Evolutionary conservation across 768 basidiomycete species (phyloP), one percentile per base, ranked within the genome.

Genomic region (Boletus tomentosulus): DNA sequence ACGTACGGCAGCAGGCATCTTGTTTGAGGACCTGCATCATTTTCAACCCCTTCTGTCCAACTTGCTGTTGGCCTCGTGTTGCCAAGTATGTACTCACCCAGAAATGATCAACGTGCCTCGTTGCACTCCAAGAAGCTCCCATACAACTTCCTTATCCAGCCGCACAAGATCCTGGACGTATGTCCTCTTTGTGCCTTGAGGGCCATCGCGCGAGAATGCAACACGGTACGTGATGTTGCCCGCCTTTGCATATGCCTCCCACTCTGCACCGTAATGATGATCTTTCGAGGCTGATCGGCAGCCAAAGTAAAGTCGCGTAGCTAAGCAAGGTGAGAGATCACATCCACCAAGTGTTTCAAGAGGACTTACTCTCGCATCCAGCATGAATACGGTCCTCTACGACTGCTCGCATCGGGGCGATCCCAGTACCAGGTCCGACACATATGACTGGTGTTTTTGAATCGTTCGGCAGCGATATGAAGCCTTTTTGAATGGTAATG

Each of bases 371-470:
- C 37, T 71, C 63, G 1, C 82, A 77, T 3, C 83, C 85, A 13
- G 66, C 67, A 13, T 78, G 65, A 12, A 87, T 68, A 1, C 96
- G 82, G 58, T 92, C 84, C 66, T 97, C 84, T 31, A 95, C 80
- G 38, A 97, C 77, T 0, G 94, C 83, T 47, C 93, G 76, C 83
- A 97, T 89, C 0, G 97, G 95, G 1, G 95, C 95, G 6, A 98
- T 74, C 12, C 97, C 97, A 0, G 96, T 98, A 0, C 96, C 97
- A 13, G 97, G 97, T 0, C 95, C 95, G 28, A 99, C 75, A 60
- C 92, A 91, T 37, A 98, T 85, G 4, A 96, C 74, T 0, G 95
- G 95, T 24, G 71, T 61, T n/a, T 51, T 50, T n/a, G 72, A 65
- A 51, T 75, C 66, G 0, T 68, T 58, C 0, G 88, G 89, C 1